Evolutionary conservation across 805 yeast species (phyloP), one percentile per base, ranked within the genome.

Genomic region (Lachancea fermentati): DNA sequence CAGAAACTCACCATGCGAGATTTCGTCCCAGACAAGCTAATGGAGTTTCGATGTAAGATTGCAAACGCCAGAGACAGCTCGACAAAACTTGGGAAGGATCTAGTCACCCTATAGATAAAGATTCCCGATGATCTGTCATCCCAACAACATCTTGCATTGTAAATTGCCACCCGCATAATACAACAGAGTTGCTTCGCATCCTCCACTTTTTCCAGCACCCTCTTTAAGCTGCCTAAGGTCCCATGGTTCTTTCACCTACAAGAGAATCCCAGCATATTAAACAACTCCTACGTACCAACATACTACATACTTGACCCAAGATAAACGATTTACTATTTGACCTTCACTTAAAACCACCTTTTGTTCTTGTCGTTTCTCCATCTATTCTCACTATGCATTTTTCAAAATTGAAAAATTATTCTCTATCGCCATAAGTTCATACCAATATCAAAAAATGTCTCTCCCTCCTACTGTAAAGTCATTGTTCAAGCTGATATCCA

Each of bases 21-120:
- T 43, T 66, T 72, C 36, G 59, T 54, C 6, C 62, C 58, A 0
- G 88, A 82, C 50, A 59, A 61, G 16, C 44, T 79, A 29, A 81
- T 81, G 87, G 51, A 55, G 3, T 44, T 79, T 13, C 57, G 91
- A 43, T 73, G 81, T 14, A 62, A 63, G 44, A 67, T 69, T 7
- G 45, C 48, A 4, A 32, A 30, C 3, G 28, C 45, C 3, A 39
- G 40, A 19, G 29, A 37, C 30, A 17, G 31, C 16, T 29, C 39
- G 4, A 13, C 28, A 16, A 36, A 30, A 24, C 19, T 33, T 3
- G n/a, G 14, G 19, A n/a, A 18, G n/a, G 34, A 32, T 3, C 18
- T 30, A 3, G 32, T 26, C 16, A 33, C 36, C 16, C 13, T 33
- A 14, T 33, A 24, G 19, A 5, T 18, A 13, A 9, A 22, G 7